Conservation (phyloP, 345 rosid species). For the Populus ilicifolia region DNA sequence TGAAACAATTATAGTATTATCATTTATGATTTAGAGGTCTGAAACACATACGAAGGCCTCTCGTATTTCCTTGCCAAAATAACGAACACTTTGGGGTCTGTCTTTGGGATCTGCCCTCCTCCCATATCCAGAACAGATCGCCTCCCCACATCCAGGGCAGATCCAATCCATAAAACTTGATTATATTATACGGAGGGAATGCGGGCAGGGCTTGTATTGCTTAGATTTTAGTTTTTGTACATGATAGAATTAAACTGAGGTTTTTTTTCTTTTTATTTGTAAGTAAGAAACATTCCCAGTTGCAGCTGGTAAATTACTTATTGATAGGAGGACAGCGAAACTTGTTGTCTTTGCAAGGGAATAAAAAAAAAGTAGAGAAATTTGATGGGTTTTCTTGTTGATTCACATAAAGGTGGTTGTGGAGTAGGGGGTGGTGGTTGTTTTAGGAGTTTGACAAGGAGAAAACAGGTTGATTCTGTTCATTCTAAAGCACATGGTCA, state of each 20-base stretch:
- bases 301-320: not conserved
- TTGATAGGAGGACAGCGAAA: not conserved
- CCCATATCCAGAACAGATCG: not conserved
- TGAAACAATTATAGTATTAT: too few relatives aligned
- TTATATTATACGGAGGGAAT: not conserved
- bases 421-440: conserved; percentile 20
- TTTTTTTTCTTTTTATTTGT: not conserved
- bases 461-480: conserved; percentile 34
- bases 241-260: not conserved
- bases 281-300: not conserved
- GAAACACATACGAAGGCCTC: too few relatives aligned
- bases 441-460: conserved; percentile 27
- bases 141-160: not conserved
- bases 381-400: conserved; percentile 28
- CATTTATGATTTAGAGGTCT: too few relatives aligned
- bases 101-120: conserved; percentile 9
- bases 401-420: conserved; percentile 15
- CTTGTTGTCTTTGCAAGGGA: not conserved
- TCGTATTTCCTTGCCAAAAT: too few relatives aligned
- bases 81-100: too few relatives aligned
- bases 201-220: conserved; percentile 15
- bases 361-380: not conserved
- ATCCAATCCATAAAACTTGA: not conserved
- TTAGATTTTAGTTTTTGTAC: not conserved
- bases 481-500: conserved; percentile 16